A percentile compares a stretch with the other conserved stretches of the same genome.
These are phyloP conservation scores for Ilex paraguariensis DNA, from an alignment of 305 asterid species.

Conservation along the genomic window DNA sequence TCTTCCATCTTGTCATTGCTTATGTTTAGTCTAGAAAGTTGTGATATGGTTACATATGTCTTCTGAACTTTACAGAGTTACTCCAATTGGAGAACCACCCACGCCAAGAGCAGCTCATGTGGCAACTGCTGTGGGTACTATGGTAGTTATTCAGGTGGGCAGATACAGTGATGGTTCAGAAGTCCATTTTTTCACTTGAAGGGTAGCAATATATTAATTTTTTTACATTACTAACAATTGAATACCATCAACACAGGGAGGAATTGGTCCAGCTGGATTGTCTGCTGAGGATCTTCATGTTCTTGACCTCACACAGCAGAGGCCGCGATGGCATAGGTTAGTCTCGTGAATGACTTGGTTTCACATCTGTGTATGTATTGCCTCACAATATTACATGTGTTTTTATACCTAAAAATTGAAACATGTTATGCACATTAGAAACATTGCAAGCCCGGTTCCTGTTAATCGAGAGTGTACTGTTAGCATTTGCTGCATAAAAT, in stretches of 20 bases:
- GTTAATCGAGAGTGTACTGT: too few species aligned
- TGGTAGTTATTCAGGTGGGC: constrained; percentile 96
- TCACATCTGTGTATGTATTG: too few species aligned
- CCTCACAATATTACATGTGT: too few species aligned
- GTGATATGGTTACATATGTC: constrained; percentile 11
- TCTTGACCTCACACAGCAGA: constrained; percentile 92
- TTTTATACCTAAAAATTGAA: too few species aligned
- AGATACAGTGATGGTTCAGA: constrained; percentile 8
- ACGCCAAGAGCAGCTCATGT: constrained; percentile 99
- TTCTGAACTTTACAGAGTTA: constrained; percentile 47
- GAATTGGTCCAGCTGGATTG: constrained; percentile 99
- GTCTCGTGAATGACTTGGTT: constrained; percentile 5
- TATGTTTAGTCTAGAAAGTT: constrained; percentile 10
- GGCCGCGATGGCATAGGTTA: constrained; percentile 98
- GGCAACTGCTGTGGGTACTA: constrained; percentile 97
- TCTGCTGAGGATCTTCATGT: constrained; percentile 99
- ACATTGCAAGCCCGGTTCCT: too few species aligned
- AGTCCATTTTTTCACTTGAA: constrained; percentile 15
- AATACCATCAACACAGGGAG: constrained; percentile 47
- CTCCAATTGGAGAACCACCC: constrained; percentile 99
- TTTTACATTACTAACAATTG: neutral
- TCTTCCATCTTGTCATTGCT: constrained; percentile 6
- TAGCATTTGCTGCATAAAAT: too few species aligned
- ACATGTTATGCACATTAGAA: too few species aligned
- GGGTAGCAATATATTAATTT: too few species aligned